phyloP scores from a whole-genome alignment of 495 filamentous ascomycete species.

The Acidomyces sp. region DNA sequence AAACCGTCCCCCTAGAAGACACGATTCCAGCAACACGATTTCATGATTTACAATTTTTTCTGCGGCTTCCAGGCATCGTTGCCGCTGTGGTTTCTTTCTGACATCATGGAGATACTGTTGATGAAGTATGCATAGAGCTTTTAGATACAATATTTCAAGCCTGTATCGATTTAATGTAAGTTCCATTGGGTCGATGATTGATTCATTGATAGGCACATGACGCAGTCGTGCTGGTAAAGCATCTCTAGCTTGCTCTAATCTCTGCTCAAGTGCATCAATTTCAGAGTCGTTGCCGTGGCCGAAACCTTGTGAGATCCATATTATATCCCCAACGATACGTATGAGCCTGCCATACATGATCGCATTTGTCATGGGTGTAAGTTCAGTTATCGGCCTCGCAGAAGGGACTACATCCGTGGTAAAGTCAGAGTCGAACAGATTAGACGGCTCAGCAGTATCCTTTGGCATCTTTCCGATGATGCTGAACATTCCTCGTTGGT shows the following conservation, averaged over 20 bases:
- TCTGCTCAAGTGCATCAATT: background rate
- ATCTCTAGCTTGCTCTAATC: background rate
- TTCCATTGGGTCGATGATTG: conserved; percentile 3
- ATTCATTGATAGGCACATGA: conserved; percentile 2
- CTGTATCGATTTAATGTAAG: conserved; percentile 1
- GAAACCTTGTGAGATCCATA: background rate
- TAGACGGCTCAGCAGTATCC: conserved; percentile 1
- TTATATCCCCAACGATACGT: conserved; percentile 5
- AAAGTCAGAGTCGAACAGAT: conserved; percentile 6
- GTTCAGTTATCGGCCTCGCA: conserved; percentile 1
- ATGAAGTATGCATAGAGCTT: conserved; percentile 6
- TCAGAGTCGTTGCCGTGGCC: background rate
- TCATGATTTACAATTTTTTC: conserved; percentile 1
- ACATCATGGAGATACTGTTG: conserved; percentile 1
- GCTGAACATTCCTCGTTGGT: conserved; percentile 3
- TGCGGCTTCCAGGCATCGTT: conserved; percentile 3
- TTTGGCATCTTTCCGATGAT: background rate
- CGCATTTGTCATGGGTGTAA: background rate
- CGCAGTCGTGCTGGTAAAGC: conserved; percentile 3
- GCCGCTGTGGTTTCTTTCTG: background rate
- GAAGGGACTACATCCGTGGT: background rate
- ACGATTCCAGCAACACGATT: conserved; percentile 2
- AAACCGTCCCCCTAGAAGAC: conserved; percentile 1
- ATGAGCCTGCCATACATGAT: conserved; percentile 1
- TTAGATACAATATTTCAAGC: conserved; percentile 5